Base-by-base conservation (phyloP, 1,284 basidiomycete species). In the Volvariella volvacea region DNA sequence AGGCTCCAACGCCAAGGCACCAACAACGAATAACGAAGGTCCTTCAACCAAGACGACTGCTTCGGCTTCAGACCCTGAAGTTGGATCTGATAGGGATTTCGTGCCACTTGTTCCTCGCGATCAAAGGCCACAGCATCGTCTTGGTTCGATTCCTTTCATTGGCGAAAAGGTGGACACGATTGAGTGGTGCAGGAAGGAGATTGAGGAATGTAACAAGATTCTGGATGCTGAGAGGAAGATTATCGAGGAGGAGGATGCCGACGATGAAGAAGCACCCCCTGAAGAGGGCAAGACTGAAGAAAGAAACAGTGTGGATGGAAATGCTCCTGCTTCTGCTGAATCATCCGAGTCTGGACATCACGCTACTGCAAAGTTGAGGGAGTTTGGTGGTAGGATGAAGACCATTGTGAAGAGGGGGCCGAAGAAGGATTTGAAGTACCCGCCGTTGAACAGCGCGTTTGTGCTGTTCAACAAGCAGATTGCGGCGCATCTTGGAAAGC, bases 391-490 rank as follows among this genome's bases (percentile, higher is more conserved):
- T 46, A 45, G 43, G 53, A 52, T 17, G 48, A 58, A 21, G 59
- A 56, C 47, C 54, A 48, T 16, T 36, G 54, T 40, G 51, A 58
- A 7, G 40, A 47, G 6, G 52, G 31, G 32, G 46, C 32, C 37
- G 10, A 49, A 49, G 3, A 53, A 50, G 38, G 52, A 58, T 39
- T 54, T 52, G 45, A 72, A 71, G 20, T 88, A 88, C 51, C 82
- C 81, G 2, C 83, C 86, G 1, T 60, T 88, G 51, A 91, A 81
- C 59, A 88, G 87, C 20, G 91, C 89, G 2, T 99, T 99, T 63
- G 76, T 99, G 49, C 85, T 91, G 22, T 99, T 98, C 76, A 83
- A 94, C 63, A 77, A 81, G 54, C 95, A 98, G 67, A 88, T 96
- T 52, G 89, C 89, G 1, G 91, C 91, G n/a, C 91, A 95, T 62